phyloP scores from a whole-genome alignment of 345 rosid species.

The Dipteronia dyeriana region DNA sequence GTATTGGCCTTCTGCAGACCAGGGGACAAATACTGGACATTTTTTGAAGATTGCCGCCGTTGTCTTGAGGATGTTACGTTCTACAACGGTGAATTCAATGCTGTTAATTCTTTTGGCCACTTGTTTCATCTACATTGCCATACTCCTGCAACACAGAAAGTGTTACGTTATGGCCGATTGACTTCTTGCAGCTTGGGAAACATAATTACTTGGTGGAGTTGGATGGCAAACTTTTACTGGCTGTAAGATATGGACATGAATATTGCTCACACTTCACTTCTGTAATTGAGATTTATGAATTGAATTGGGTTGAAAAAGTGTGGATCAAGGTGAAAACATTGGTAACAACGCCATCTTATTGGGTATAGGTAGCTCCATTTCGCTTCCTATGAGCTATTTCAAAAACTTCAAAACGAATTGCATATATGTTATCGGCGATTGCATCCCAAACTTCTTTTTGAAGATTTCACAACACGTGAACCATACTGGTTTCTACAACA shows the following conservation, averaged over 20 bases:
- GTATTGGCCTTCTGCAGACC: not conserved
- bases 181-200: not conserved
- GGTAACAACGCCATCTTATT: not conserved
- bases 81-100: too few species aligned
- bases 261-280: not conserved
- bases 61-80: too few species aligned
- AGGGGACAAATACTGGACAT: not conserved
- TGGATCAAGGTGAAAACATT: not conserved
- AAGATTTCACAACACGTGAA: not conserved
- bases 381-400: not conserved
- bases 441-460: not conserved
- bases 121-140: too few species aligned
- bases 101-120: too few species aligned
- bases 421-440: not conserved
- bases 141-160: too few species aligned
- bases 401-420: not conserved
- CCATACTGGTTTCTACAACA: not conserved
- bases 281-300: not conserved
- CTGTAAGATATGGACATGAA: too few species aligned
- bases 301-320: not conserved
- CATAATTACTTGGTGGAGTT: too few species aligned
- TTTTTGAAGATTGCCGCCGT: not conserved
- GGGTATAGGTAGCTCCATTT: not conserved
- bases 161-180: not conserved
- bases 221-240: too few species aligned